Evolutionary conservation across 108 stramenopile genomes (phyloP), one percentile per base, ranked within the genome.

Genomic region (Nitzschia palea): DNA sequence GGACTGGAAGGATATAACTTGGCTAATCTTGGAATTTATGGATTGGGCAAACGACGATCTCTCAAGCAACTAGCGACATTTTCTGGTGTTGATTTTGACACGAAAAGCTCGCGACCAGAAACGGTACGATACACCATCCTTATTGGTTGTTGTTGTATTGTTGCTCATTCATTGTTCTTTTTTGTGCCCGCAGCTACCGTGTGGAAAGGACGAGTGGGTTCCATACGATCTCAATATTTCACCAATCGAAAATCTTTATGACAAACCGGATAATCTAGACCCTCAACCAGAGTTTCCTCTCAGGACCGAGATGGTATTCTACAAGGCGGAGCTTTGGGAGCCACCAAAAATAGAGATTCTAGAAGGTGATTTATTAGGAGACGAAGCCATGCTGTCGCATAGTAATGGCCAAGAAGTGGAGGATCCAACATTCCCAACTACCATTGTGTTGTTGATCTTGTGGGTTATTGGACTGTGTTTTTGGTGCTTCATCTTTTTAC

Each of bases 21-120:
- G 32, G 88, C 86, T 22, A 89, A 89, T 65, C 53, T 95, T 27
- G 94, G 94, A 3, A 84, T 91, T 0, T 95, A 91, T 53, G 89
- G 87, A 14, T 70, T 95, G 14, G 94, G 94, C 12, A 83, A 78
- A 59, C 80, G 91, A 42, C 81, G 94, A 3, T 80, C 86, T 1
- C 40, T 95, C 48, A 72, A 87, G 17, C 89, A 95, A 55, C 48
- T 91, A 42, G 73, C 83, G 0, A 76, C 79, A 33, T 95, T 92
- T 62, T 72, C 80, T 3, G 77, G 87, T 2, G 81, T 95, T 51
- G 77, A 85, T 26, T 53, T 92, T 66, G 72, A 62, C 0, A 67
- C 47, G 6, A 34, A 61, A 17, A 33, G 43, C 44, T 70, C 66
- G 18, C 29, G 73, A 67, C 37, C 73, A 1, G 34, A 32, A 2